Evolutionary conservation across 371 early-diverging fungal species (phyloP).

Genomic region (Lichtheimia ornata): DNA sequence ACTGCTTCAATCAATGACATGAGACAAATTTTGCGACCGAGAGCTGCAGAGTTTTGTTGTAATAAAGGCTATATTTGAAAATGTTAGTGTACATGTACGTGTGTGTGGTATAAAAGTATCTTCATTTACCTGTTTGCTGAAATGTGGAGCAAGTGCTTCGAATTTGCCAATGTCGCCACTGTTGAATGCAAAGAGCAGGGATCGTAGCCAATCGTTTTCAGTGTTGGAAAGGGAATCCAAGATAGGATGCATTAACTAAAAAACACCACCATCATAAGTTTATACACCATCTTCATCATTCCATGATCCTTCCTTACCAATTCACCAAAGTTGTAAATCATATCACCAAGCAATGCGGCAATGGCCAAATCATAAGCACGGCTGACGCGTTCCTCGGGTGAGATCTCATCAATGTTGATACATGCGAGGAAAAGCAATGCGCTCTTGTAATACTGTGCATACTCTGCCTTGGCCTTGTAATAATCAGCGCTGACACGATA

Average conservation of each 20-base stretch:
- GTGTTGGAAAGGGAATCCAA: constrained; percentile 80
- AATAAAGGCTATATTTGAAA: constrained; percentile 65
- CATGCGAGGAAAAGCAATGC: constrained; percentile 93
- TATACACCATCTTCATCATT: neutral
- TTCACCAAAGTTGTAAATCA: constrained; percentile 98
- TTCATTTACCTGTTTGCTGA: constrained; percentile 66
- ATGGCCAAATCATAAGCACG: constrained; percentile 92
- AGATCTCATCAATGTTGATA: constrained; percentile 80
- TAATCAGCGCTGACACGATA: constrained; percentile 95
- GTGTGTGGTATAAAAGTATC: neutral
- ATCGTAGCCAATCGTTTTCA: constrained; percentile 84
- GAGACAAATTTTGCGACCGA: constrained; percentile 94
- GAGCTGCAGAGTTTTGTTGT: constrained; percentile 66
- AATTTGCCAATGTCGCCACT: constrained; percentile 92
- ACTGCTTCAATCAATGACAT: constrained; percentile 96
- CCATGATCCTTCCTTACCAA: constrained; percentile 61
- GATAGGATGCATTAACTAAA: constrained; percentile 92
- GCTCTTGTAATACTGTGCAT: constrained; percentile 93
- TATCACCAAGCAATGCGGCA: constrained; percentile 91
- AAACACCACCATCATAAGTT: constrained; percentile 4
- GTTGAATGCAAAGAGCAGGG: constrained; percentile 91
- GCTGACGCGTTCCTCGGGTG: constrained; percentile 70
- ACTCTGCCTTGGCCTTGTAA: constrained; percentile 93
- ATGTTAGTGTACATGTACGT: neutral
- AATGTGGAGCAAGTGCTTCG: constrained; percentile 76